These are phyloP conservation scores for Wallacemonas rigidus DNA, from an alignment of 208 protist species.

Conservation along the genomic window DNA sequence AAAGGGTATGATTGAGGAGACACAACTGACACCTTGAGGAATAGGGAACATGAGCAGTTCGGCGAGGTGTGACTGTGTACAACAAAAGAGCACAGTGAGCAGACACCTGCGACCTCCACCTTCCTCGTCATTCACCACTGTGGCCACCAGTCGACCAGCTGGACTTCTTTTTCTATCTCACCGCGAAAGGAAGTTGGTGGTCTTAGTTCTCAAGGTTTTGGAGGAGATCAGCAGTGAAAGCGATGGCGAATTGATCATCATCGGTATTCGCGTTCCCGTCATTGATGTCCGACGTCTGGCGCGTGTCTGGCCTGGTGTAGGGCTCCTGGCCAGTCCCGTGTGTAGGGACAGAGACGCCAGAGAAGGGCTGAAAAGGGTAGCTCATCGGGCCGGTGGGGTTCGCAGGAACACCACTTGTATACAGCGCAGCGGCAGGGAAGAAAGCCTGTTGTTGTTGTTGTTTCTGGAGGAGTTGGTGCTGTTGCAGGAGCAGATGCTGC, in stretches of 20 bases:
- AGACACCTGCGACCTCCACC: conserved; percentile 2
- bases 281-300: conserved; percentile 13
- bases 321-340: conserved; percentile 9
- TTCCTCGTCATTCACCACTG: conserved; percentile 11
- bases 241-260: conserved; percentile 36
- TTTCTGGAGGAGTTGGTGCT: conserved; percentile 11
- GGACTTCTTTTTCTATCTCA: not conserved
- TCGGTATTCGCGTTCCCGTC: conserved; percentile 25
- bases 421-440: not conserved
- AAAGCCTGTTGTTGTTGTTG: conserved; percentile 3
- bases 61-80: too few relatives aligned
- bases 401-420: not conserved
- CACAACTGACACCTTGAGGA: too few relatives aligned
- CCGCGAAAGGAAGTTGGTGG: not conserved
- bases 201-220: conserved; percentile 36
- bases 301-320: conserved; percentile 26
- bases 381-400: not conserved
- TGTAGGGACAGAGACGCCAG: not conserved
- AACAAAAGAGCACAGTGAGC: not conserved
- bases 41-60: too few relatives aligned
- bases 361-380: not conserved
- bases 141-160: too few relatives aligned
- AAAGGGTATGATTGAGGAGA: too few relatives aligned
- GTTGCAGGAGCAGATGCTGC: conserved; percentile 14
- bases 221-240: conserved; percentile 40